Evolutionary conservation across 352 stramenopile species (phyloP), one percentile per base, ranked within the genome.

Genomic region (Pythium vanterpoolii): DNA sequence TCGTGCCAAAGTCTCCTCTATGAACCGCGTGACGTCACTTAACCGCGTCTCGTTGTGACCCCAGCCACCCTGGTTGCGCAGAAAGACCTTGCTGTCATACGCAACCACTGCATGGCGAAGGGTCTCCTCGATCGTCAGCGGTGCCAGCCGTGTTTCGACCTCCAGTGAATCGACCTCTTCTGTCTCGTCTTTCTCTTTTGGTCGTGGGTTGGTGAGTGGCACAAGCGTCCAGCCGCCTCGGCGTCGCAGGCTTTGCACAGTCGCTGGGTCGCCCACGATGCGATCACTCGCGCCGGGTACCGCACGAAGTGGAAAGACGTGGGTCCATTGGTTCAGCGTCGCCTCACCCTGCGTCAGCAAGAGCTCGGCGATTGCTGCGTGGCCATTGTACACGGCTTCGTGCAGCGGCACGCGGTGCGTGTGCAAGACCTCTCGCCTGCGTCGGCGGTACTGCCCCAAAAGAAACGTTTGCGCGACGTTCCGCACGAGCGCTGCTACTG

Each of bases 401-500:
- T 91, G 79, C 24, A 93, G 64, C 18, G 83, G 50, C 18, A 90
- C 79, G n/a, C 83, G 81, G 19, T 87, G 78, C 0, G 81, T 90
- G 38, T 82, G 79, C 0, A 74, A 64, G 23, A 78, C 82, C 14
- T 79, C 60, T 1, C 53, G 54, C 1, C 87, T 64, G 52, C 79
- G 76, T 0, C 79, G 68, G 7, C 61, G 57, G 45, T 71, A 87
- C 39, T 89, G 76, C 1, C 66, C 68, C 31, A 91, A 49, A 28
- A 91, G 64, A 48, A 91, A 87, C 18, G 75, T 52, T 55, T 87
- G 72, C 8, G 77, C 77, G 14, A 89, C 76, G 57, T 78, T 85
- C 18, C 69, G 71, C 44, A 88, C 77, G 3, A 91, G 72, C 10
- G 76, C 67, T 1, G 76, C 71, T 1, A 79, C 71, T 0, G 74